Evolutionary conservation across 345 rosid species (phyloP).

Genomic region (Eucalyptus viminalis): DNA sequence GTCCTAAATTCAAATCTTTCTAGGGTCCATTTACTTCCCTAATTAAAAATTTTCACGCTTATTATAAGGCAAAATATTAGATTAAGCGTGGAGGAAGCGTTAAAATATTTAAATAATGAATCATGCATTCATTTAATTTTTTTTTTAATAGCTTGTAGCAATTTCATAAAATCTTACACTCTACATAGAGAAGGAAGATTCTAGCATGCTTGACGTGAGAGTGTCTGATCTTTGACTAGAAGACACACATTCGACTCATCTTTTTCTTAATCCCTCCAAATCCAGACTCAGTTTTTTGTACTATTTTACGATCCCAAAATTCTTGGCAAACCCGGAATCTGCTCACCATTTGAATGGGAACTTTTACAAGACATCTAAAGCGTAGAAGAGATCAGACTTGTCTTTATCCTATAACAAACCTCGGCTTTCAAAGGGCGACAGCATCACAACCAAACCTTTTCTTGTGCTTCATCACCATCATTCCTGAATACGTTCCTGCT

Average conservation of each 20-base stretch:
- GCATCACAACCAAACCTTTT: too few species aligned
- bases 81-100: accelerated
- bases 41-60: too few species aligned
- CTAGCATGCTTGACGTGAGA: not conserved
- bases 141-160: too few species aligned
- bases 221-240: not conserved
- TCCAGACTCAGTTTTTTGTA: not conserved
- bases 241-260: not conserved
- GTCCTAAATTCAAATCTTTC: accelerated
- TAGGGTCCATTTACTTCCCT: accelerated
- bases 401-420: too few species aligned
- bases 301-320: not conserved
- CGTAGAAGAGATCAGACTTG: not conserved
- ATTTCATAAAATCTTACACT: too few species aligned
- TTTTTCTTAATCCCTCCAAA: not conserved
- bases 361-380: not conserved
- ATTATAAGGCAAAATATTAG: too few species aligned
- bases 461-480: too few species aligned
- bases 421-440: too few species aligned
- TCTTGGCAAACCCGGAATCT: not conserved
- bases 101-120: too few species aligned
- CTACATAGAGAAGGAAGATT: not conserved
- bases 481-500: too few species aligned
- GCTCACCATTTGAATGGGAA: too few species aligned
- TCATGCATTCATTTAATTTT: too few species aligned